These are phyloP conservation scores for Favolaschia claudopus DNA, from an alignment of 768 basidiomycete species.

Conservation along the genomic window DNA sequence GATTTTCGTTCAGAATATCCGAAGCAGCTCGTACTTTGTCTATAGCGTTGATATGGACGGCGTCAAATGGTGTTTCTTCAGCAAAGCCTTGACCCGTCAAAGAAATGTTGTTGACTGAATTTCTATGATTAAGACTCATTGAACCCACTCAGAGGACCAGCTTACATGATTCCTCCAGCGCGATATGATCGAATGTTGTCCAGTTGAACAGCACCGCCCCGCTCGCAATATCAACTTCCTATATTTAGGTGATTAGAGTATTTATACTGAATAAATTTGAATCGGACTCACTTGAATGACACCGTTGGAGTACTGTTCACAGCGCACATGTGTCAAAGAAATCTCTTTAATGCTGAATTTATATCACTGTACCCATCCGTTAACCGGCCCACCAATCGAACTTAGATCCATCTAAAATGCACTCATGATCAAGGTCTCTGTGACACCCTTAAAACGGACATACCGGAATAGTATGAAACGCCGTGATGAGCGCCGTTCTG, in stretches of 20 bases:
- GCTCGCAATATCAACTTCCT: slow-evolving; percentile 7
- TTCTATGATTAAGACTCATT: too few species aligned
- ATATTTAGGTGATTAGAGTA: too few species aligned
- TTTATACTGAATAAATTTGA: too few species aligned
- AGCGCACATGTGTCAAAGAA: too few species aligned
- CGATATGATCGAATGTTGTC: slow-evolving; percentile 15
- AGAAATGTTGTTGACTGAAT: slow-evolving; percentile 4
- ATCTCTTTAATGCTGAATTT: too few species aligned
- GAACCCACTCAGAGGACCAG: too few species aligned
- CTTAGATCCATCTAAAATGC: background rate
- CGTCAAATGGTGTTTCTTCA: background rate
- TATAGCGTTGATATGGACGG: slow-evolving; percentile 16
- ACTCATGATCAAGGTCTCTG: background rate
- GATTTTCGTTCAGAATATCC: too few species aligned
- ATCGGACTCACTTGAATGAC: background rate
- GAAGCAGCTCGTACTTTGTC: slow-evolving; percentile 3
- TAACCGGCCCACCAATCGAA: background rate
- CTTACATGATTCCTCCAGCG: slow-evolving; percentile 8
- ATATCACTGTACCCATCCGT: slow-evolving; percentile 17
- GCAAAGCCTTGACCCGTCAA: background rate
- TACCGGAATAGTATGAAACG: slow-evolving; percentile 12
- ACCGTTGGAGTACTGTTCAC: slow-evolving; percentile 6
- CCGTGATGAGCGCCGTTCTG: slow-evolving; percentile 10
- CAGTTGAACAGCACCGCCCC: slow-evolving; percentile 9
- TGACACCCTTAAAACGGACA: background rate